Percentiles rank a stretch among this genome's conserved stretches.
Evolutionary conservation across 129 eudicot genomes (phyloP).

Genomic region (Erigeron canadensis): DNA sequence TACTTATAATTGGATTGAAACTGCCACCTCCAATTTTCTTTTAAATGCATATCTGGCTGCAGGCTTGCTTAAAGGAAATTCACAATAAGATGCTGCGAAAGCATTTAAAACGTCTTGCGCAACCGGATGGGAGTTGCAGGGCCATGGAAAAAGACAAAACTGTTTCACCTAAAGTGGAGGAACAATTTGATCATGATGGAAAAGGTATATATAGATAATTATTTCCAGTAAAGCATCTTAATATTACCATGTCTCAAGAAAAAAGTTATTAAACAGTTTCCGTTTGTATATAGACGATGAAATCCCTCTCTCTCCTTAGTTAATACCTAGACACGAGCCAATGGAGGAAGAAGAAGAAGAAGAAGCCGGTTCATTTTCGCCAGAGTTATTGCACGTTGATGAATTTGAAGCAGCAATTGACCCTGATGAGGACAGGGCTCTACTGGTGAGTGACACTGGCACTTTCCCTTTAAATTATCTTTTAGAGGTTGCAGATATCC

Average conservation of each 20-base stretch:
- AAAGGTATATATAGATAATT: constrained; percentile 39
- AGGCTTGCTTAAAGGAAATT: constrained; percentile 86
- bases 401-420: constrained; percentile 91
- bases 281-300: constrained; percentile 41
- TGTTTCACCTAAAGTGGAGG: constrained; percentile 49
- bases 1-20: background rate
- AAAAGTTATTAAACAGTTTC: constrained; percentile 20
- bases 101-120: constrained; percentile 68
- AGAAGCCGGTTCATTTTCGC: constrained; percentile 79
- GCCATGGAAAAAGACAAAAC: constrained; percentile 41
- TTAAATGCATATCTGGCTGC: constrained; percentile 15
- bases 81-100: constrained; percentile 70
- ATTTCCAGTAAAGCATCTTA: background rate
- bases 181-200: constrained; percentile 51
- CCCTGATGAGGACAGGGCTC: constrained; percentile 92
- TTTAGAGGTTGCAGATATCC: background rate
- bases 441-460: constrained; percentile 47
- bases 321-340: constrained; percentile 33
- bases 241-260: background rate
- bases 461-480: background rate
- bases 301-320: constrained; percentile 54
- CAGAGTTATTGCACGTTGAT: constrained; percentile 76
- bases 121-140: constrained; percentile 40
- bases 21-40: background rate
- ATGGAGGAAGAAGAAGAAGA: constrained; percentile 31